phyloP scores from a whole-genome alignment of 2,329 filamentous ascomycete genomes.

The Xylariaceae sp. region DNA sequence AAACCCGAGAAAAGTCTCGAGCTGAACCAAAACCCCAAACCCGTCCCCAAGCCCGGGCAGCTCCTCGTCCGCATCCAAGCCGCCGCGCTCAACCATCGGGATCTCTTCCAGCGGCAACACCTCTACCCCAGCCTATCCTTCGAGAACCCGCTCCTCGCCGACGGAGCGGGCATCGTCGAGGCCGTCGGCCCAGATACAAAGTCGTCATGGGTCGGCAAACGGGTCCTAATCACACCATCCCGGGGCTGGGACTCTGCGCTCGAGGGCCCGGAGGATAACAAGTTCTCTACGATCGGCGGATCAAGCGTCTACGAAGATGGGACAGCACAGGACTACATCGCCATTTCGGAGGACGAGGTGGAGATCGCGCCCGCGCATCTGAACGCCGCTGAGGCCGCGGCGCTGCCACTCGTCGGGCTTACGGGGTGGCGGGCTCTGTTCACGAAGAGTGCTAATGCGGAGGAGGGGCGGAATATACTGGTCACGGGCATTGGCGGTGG shows the following conservation, averaged over 20 bases:
- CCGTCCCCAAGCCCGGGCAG: constrained; percentile 61
- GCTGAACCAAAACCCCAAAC: constrained; percentile 58
- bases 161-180: constrained; percentile 74
- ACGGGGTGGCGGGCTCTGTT: constrained; percentile 86
- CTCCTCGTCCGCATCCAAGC: constrained; percentile 73
- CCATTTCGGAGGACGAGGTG: constrained; percentile 66
- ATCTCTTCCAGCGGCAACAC: constrained; percentile 89
- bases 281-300: constrained; percentile 66
- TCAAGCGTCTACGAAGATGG: constrained; percentile 60
- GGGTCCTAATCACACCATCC: constrained; percentile 74
- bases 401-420: constrained; percentile 77
- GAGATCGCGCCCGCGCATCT: constrained; percentile 74
- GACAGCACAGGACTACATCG: constrained; percentile 69
- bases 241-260: constrained; percentile 71
- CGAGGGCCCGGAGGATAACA: constrained; percentile 66
- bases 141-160: constrained; percentile 71
- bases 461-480: constrained; percentile 68
- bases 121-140: constrained; percentile 86
- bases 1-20: constrained; percentile 44
- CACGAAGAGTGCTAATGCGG: constrained; percentile 65
- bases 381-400: constrained; percentile 69
- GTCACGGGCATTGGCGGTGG: constrained; percentile 92
- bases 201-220: constrained; percentile 45
- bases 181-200: constrained; percentile 50
- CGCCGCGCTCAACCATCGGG: constrained; percentile 87